Evolutionary conservation across 202 grass and related monocot species (phyloP), one percentile per base, ranked within the genome.

Genomic region (Schoenoplectus tabernaemontani): DNA sequence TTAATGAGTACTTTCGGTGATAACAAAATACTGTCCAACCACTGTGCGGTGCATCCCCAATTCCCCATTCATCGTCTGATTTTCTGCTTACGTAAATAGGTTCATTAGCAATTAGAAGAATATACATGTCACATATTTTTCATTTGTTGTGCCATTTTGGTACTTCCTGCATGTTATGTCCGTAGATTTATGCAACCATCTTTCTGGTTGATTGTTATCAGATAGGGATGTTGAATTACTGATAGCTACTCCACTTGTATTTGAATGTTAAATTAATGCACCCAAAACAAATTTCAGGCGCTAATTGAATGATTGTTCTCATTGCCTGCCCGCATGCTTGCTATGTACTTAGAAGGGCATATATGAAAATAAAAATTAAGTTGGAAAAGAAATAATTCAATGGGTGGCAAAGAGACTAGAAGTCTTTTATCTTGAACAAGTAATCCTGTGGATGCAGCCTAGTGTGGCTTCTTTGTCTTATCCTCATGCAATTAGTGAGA

Each of bases 351-450:
- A 0, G 44, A 73, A 51, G 68, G 68, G 17, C 42, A 8, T 53
- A 17, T 53, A 74, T 53, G 69, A 74, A 50, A 74, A 74, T 16
- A 56, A 56, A 6, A 20, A 16, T 50, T 7, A 56, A 20, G 51
- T 19, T 5, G 6, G n/a, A 56, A 56, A 56, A 44, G 42, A 44
- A 44, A 44, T 41, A 38, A 19, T 44, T 24, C 15, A 78, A 80
- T 80, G 77, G 39, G 77, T 80, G 77, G 77, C 57, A 63, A 63
- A 63, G 77, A 80, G 37, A 63, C 22, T 80, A 51, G 9, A 64
- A 36, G 37, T 16, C 41, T 51, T 78, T 64, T 80, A 80, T 64
- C 77, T 80, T 32, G 59, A 80, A 48, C 24, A 30, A 26, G 38
- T 41, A 42, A 61, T 60, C 51, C 37, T 78, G 77, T 64, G 58